phyloP scores from a whole-genome alignment of 352 stramenopile genomes.

The Phytopythium kandeliae region DNA sequence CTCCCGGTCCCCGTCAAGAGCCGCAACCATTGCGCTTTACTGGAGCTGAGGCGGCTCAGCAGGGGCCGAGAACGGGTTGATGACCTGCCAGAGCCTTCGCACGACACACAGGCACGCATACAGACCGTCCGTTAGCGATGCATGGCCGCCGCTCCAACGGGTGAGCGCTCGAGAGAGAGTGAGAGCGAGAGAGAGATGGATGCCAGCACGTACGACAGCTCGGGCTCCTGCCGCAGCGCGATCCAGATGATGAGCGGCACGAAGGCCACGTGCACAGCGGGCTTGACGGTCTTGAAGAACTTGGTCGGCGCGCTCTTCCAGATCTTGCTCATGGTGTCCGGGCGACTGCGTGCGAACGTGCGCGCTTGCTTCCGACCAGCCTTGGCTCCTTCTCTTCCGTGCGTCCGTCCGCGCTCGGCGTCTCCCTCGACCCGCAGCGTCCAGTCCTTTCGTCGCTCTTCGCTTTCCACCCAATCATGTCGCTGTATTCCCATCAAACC shows the following conservation, averaged over 20 bases:
- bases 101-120: slow-evolving; percentile 6
- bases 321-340: slow-evolving; percentile 45
- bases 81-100: slow-evolving; percentile 59
- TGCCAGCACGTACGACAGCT: slow-evolving; percentile 73
- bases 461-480: slow-evolving; percentile 10
- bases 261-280: slow-evolving; percentile 78
- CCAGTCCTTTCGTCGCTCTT: slow-evolving; percentile 10
- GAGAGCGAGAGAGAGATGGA: no score
- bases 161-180: no score
- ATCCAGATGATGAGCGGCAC: slow-evolving; percentile 79
- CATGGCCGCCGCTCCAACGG: no score
- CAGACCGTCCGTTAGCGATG: no score
- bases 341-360: no score
- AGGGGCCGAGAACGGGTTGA: slow-evolving; percentile 69
- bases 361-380: no score
- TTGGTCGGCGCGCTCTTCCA: slow-evolving; percentile 76
- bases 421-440: not conserved
- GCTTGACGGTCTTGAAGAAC: slow-evolving; percentile 79
- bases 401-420: no score
- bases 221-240: slow-evolving; percentile 68
- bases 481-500: not conserved
- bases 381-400: not conserved
- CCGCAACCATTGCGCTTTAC: slow-evolving; percentile 8
- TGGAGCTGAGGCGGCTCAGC: slow-evolving; percentile 45
- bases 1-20: no score